phyloP scores from a whole-genome alignment of 1,284 basidiomycete genomes.

The Moesziomyces sp. region DNA sequence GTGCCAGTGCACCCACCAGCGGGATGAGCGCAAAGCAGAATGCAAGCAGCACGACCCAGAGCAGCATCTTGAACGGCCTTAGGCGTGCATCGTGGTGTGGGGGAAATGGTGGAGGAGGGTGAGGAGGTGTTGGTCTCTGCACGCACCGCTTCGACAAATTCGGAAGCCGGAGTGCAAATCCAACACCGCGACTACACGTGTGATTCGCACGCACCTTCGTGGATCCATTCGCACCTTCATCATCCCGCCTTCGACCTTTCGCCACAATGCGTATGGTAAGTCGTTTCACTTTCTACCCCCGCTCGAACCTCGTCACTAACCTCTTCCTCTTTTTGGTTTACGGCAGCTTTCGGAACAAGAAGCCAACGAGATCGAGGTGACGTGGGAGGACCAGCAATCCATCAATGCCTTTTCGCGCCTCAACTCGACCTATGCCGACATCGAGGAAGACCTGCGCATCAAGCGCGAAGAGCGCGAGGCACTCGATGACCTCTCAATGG shows the following conservation, averaged over 20 bases:
- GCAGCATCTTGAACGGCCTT: constrained; percentile 17
- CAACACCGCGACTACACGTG: background rate
- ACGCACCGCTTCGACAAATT: background rate
- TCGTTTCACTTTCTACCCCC: background rate
- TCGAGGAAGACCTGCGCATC: constrained; percentile 78
- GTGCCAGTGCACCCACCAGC: constrained; percentile 36
- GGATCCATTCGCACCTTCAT: background rate
- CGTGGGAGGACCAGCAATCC: constrained; percentile 93
- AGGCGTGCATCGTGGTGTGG: background rate
- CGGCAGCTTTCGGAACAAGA: constrained; percentile 47
- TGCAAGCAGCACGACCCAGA: constrained; percentile 34
- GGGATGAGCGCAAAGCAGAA: constrained; percentile 36
- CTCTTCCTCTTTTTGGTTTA: background rate
- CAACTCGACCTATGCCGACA: constrained; percentile 79
- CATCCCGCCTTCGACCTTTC: background rate
- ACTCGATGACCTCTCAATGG: constrained; percentile 85
- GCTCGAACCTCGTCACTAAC: background rate
- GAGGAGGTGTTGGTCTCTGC: constrained; percentile 13
- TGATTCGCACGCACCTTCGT: background rate
- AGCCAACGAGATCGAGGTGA: constrained; percentile 81
- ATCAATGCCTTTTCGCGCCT: constrained; percentile 94
- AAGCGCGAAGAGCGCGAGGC: constrained; percentile 91
- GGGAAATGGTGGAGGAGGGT: background rate
- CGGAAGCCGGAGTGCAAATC: background rate
- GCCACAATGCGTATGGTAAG: constrained; percentile 48